Conservation (phyloP, 1,284 basidiomycete species). For the Bjerkandera adusta region DNA sequence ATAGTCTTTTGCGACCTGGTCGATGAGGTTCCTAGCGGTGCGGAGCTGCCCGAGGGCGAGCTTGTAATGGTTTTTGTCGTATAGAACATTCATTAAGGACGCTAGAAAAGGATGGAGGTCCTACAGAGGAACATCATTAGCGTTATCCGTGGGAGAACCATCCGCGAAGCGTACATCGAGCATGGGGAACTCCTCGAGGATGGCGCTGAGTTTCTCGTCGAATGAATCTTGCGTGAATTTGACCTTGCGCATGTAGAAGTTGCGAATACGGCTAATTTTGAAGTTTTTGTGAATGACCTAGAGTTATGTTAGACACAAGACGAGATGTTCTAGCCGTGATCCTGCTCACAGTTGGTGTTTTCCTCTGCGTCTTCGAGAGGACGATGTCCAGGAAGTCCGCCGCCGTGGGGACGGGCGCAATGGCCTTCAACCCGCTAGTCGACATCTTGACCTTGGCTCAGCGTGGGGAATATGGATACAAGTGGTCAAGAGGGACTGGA, state of each 20-base stretch:
- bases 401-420: conserved; percentile 96
- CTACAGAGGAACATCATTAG: conserved; percentile 39
- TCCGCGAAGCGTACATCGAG: conserved; percentile 87
- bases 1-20: conserved; percentile 95
- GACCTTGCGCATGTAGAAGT: conserved; percentile 99
- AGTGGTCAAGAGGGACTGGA: conserved; percentile 7
- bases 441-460: conserved; percentile 60
- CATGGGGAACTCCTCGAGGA: conserved; percentile 95
- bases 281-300: conserved; percentile 98
- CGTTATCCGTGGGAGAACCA: not conserved
- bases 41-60: conserved; percentile 93
- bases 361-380: conserved; percentile 91
- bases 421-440: conserved; percentile 88
- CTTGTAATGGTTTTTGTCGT: conserved; percentile 99
- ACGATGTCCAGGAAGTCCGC: conserved; percentile 95
- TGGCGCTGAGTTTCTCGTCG: conserved; percentile 94
- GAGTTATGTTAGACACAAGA: not conserved
- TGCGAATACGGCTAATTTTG: conserved; percentile 94
- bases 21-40: conserved; percentile 90
- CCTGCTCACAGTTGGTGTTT: conserved; percentile 86
- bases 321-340: not conserved
- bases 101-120: conserved; percentile 95
- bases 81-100: conserved; percentile 92
- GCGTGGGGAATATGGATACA: not conserved
- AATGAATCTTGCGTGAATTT: conserved; percentile 99